Evolutionary conservation across 305 asterid species (phyloP).

Genomic region (Solanum hybrid): DNA sequence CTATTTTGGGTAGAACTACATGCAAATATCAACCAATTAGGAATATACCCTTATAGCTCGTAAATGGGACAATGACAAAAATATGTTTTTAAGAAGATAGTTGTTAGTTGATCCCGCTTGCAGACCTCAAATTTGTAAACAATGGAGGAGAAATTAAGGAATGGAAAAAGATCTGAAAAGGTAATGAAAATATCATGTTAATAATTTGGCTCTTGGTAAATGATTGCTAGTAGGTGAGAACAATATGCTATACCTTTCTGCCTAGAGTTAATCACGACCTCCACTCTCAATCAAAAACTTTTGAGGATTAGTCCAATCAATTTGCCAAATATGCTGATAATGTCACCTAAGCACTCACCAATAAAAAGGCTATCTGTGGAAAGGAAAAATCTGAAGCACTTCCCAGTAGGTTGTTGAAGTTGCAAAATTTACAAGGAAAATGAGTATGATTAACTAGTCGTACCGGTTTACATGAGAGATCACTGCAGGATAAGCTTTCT

Average conservation of each 20-base stretch:
- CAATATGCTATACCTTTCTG: not conserved
- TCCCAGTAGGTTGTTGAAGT: not conserved
- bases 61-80: not conserved
- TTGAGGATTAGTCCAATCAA: not conserved
- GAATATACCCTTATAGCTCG: not conserved
- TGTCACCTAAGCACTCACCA: not conserved
- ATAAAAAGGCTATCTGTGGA: not conserved
- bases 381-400: not conserved
- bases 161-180: not conserved
- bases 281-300: not conserved
- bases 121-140: not conserved
- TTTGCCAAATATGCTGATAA: not conserved
- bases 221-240: not conserved
- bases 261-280: not conserved
- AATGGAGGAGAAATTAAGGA: not conserved
- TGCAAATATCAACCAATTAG: not conserved
- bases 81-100: not conserved
- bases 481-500: not conserved
- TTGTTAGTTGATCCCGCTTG: not conserved
- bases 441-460: not conserved
- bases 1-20: not conserved
- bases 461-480: not conserved
- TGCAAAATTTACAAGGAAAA: not conserved
- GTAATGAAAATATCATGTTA: not conserved
- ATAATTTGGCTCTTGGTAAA: not conserved